These are phyloP conservation scores for Schizosaccharomyces cryophilus DNA, from an alignment of 805 yeast species.

Conservation along the genomic window DNA sequence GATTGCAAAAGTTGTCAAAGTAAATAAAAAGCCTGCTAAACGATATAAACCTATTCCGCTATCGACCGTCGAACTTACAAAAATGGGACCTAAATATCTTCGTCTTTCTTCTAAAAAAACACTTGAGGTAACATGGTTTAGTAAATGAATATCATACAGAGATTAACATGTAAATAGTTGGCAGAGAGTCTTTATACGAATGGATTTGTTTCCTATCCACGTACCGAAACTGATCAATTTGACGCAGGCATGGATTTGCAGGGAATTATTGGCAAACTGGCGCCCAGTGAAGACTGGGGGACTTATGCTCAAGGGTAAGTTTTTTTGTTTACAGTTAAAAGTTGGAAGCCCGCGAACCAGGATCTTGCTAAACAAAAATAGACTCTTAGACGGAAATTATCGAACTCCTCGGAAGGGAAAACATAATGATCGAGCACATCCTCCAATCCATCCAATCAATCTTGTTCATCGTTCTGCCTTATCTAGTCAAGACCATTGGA, in stretches of 20 bases:
- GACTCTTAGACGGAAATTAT: slow-evolving; percentile 22
- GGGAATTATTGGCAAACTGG: slow-evolving; percentile 36
- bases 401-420: slow-evolving; percentile 54
- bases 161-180: slow-evolving; percentile 2
- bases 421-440: slow-evolving; percentile 88
- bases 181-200: slow-evolving; percentile 72
- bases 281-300: slow-evolving; percentile 40
- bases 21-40: slow-evolving; percentile 37
- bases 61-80: slow-evolving; percentile 83
- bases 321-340: slow-evolving; percentile 13
- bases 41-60: slow-evolving; percentile 71
- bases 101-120: slow-evolving; percentile 49
- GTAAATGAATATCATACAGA: neutral
- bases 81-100: slow-evolving; percentile 51
- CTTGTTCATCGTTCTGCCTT: slow-evolving; percentile 12
- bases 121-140: slow-evolving; percentile 25
- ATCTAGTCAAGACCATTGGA: slow-evolving; percentile 25
- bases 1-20: slow-evolving; percentile 25
- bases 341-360: neutral
- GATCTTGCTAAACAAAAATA: neutral
- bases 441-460: slow-evolving; percentile 79
- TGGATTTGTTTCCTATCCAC: slow-evolving; percentile 81
- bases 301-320: slow-evolving; percentile 24
- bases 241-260: slow-evolving; percentile 53
- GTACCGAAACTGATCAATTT: slow-evolving; percentile 86